Percentiles rank a stretch among this genome's conserved stretches.
Conservation (phyloP, 352 stramenopile genomes). For the Pythium utonaiense region DNA sequence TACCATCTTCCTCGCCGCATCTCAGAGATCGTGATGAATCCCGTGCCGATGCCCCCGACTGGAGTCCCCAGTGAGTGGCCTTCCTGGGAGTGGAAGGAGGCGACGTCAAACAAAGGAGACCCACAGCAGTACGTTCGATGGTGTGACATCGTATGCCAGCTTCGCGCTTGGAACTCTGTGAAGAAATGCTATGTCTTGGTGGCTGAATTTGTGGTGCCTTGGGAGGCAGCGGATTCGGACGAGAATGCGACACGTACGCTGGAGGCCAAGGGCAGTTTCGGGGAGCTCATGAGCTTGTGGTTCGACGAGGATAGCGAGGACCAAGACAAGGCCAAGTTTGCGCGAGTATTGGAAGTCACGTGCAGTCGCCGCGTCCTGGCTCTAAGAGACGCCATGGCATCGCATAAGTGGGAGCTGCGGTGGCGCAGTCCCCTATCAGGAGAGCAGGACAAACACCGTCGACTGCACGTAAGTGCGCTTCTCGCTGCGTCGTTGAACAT, state of each 20-base stretch:
- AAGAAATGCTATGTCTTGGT: constrained; percentile 46
- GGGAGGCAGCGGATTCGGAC: constrained; percentile 31
- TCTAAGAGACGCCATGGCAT: constrained; percentile 31
- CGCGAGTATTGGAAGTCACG: constrained; percentile 23
- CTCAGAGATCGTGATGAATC: constrained; percentile 40
- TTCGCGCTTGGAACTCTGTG: constrained; percentile 64
- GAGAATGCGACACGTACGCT: constrained; percentile 21
- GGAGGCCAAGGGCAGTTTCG: constrained; percentile 51
- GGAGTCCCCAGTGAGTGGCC: constrained; percentile 63
- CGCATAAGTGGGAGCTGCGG: constrained; percentile 76
- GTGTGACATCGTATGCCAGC: constrained; percentile 71
- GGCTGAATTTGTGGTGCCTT: constrained; percentile 72
- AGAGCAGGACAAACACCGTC: constrained; percentile 62
- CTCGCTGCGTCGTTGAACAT: constrained; percentile 68
- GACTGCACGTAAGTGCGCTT: constrained; percentile 62
- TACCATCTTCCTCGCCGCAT: constrained; percentile 70
- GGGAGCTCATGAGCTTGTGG: constrained; percentile 65
- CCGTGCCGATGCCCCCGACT: constrained; percentile 59
- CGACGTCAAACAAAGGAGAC: constrained; percentile 9
- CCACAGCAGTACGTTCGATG: constrained; percentile 23
- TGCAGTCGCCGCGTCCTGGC: constrained; percentile 26
- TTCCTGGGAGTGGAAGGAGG: constrained; percentile 35
- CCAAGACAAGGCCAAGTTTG: constrained; percentile 32
- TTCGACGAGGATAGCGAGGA: constrained; percentile 62
- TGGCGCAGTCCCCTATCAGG: constrained; percentile 64